Base-by-base conservation (phyloP, 2,329 filamentous ascomycete genomes). In the Paecilomyces sp. region DNA sequence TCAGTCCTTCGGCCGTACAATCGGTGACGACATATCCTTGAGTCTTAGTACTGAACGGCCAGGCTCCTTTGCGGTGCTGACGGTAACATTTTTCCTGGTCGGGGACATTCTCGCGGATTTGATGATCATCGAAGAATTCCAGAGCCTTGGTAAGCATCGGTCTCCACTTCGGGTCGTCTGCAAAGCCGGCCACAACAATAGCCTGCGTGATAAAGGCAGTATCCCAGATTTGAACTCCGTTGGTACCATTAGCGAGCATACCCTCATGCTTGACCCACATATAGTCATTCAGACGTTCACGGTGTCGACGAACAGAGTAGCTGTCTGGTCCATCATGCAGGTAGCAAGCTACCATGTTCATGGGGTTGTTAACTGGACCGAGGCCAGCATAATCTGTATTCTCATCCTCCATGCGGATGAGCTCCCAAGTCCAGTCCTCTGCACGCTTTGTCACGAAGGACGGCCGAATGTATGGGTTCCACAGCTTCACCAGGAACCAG, bases 181-280 rank as follows among this genome's bases (percentile, higher is more conserved):
- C 87, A 28, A 97, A 83, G 0, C 90, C 91, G 6, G 90, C 87
- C 55, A 91, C 90, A 57, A 91, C 84, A 5, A 90, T 85, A 0
- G 90, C 88, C 73, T 96, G 92, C 34, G 97, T 91, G 18, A 88
- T 79, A 70, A 97, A 97, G 0, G 92, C 84, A 0, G 94, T 99
- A 71, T 99, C 94, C 94, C 94, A 99, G 64, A 87, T 89, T 74
- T 99, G 94, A 1, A 97, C 92, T n/a, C 94, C 94, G 66, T 99
- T 97, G 8, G 94, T 99, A 41, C 94, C 94, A 67, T 97, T 97
- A 76, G 88, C 88, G 55, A 97, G 82, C 90, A 99, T 91, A 5
- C 94, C 94, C 71, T 97, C 92, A 34, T 87, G 75, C 64, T 95
- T 96, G 56, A 99, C 82, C 92, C 94, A 99, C 31, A 99, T 75